Percentiles rank a stretch among this genome's conserved stretches.
These are phyloP conservation scores for Penicillium expansum DNA, from an alignment of 2,329 filamentous ascomycete species.

Conservation along the genomic window DNA sequence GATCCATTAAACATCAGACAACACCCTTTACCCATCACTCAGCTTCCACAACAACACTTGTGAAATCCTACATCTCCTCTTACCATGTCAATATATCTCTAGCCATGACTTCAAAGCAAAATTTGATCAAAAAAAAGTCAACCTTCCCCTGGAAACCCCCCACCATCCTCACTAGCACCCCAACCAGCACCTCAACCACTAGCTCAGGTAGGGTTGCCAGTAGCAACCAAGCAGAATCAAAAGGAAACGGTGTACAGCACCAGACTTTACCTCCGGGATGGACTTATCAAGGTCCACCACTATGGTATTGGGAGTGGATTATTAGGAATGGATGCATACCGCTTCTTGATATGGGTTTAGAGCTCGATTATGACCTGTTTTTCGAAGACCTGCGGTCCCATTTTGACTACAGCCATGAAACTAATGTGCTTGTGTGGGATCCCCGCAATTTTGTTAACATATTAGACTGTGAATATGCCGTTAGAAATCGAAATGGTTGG, in stretches of 20 bases:
- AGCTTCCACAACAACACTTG: too few species aligned
- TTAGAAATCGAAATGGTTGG: neutral
- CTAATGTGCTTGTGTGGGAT: too few species aligned
- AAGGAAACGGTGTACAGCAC: neutral
- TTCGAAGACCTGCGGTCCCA: neutral
- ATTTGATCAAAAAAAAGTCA: neutral
- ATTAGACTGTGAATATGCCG: too few species aligned
- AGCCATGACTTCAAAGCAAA: neutral
- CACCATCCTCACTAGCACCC: neutral
- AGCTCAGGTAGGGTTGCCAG: neutral
- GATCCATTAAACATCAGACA: too few species aligned
- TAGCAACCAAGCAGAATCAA: neutral
- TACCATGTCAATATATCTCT: too few species aligned
- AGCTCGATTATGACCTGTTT: neutral
- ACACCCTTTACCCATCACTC: too few species aligned
- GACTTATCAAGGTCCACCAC: neutral
- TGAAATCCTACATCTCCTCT: too few species aligned
- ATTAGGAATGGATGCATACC: neutral
- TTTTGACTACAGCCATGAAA: too few species aligned
- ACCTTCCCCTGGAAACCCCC: neutral
- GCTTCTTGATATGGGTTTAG: neutral
- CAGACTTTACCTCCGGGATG: neutral
- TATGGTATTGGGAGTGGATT: neutral
- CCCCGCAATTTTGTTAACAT: too few species aligned
- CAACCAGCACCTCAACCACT: neutral